phyloP scores from a whole-genome alignment of 768 basidiomycete genomes.

The Lyophyllum shimeji region DNA sequence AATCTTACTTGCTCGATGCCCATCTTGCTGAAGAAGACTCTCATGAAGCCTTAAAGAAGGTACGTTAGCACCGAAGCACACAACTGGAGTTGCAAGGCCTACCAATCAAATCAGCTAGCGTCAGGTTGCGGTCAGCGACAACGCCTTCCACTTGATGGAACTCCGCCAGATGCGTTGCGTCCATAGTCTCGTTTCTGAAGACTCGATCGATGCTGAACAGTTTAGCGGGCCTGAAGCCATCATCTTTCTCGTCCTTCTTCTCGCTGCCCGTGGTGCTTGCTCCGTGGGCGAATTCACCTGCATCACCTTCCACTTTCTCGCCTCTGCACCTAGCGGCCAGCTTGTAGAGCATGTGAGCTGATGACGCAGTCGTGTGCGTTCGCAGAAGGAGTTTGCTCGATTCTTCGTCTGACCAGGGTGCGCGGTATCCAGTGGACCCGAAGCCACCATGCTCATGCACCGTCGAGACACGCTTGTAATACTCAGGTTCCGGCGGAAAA shows the following conservation, averaged over 20 bases:
- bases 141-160: slow-evolving; percentile 99
- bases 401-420: slow-evolving; percentile 93
- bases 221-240: slow-evolving; percentile 90
- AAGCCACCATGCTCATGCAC: slow-evolving; percentile 87
- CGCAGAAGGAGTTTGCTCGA: slow-evolving; percentile 89
- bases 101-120: slow-evolving; percentile 95
- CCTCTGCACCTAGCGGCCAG: slow-evolving; percentile 83
- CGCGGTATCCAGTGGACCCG: slow-evolving; percentile 95
- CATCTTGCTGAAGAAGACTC: slow-evolving; percentile 98
- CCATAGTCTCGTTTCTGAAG: slow-evolving; percentile 98
- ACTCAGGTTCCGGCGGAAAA: slow-evolving; percentile 72
- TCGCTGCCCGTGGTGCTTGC: slow-evolving; percentile 27
- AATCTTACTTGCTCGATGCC: slow-evolving; percentile 92
- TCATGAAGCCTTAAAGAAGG: slow-evolving; percentile 81
- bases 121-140: slow-evolving; percentile 90
- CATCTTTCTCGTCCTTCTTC: slow-evolving; percentile 39
- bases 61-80: neutral
- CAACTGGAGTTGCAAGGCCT: slow-evolving; percentile 16
- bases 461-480: slow-evolving; percentile 81
- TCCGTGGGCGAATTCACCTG: slow-evolving; percentile 40
- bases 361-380: slow-evolving; percentile 96
- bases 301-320: slow-evolving; percentile 44
- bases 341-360: slow-evolving; percentile 90
- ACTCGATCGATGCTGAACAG: slow-evolving; percentile 97
- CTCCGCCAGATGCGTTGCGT: slow-evolving; percentile 97